Conservation (phyloP, 768 basidiomycete species). For the Mycena belliarum region DNA sequence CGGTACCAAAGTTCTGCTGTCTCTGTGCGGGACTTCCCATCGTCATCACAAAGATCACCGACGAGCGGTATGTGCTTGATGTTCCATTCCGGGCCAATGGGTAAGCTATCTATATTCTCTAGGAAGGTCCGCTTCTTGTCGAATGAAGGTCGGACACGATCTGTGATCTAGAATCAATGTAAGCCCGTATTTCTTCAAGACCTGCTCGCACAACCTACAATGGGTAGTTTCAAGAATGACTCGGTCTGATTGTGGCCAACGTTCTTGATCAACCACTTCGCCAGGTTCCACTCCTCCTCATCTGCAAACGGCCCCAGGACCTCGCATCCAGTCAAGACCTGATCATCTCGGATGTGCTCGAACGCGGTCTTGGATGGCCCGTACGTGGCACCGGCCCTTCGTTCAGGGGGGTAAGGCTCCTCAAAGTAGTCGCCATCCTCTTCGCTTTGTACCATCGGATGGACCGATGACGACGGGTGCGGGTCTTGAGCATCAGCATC, state of each 20-base stretch:
- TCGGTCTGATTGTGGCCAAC: not conserved
- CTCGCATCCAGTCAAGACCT: not conserved
- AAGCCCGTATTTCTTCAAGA: not conserved
- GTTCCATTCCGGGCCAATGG: conserved; percentile 14
- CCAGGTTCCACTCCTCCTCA: not conserved
- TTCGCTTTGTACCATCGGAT: not conserved
- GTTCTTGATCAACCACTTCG: not conserved
- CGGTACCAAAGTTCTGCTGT: conserved; percentile 25
- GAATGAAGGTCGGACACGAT: conserved; percentile 18
- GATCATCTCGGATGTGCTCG: not conserved
- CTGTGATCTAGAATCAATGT: not conserved
- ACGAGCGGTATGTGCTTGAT: conserved; percentile 14
- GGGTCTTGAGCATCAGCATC: not conserved
- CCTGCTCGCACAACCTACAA: not conserved
- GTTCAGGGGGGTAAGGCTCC: not conserved
- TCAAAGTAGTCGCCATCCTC: not conserved
- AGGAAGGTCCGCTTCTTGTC: conserved; percentile 23
- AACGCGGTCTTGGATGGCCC: not conserved
- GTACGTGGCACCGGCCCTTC: not conserved
- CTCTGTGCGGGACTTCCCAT: conserved; percentile 5
- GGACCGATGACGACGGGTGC: not conserved
- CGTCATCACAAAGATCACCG: not conserved
- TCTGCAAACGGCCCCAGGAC: not conserved
- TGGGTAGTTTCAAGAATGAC: conserved; percentile 12
- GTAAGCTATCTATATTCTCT: conserved; percentile 19